Conservation (phyloP, 345 rosid genomes). For the Turritis glabra region DNA sequence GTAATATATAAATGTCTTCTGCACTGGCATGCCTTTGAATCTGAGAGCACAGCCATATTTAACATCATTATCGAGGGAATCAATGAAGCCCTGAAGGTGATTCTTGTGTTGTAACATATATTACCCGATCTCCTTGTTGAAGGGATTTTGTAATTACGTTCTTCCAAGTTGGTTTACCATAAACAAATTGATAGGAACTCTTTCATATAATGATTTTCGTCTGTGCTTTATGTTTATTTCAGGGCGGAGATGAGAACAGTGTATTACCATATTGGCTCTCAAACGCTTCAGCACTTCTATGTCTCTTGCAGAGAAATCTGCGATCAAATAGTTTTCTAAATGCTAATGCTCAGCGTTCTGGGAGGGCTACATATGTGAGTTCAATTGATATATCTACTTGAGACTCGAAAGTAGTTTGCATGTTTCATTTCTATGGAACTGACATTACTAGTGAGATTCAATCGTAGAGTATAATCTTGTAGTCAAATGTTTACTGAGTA, state of each 20-base stretch:
- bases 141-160: slow-evolving; percentile 11
- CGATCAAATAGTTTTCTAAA: slow-evolving; percentile 72
- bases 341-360: slow-evolving; percentile 60
- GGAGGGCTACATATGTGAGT: slow-evolving; percentile 76
- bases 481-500: neutral
- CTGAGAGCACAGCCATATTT: slow-evolving; percentile 87
- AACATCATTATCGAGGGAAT: slow-evolving; percentile 87
- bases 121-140: slow-evolving; percentile 17
- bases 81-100: slow-evolving; percentile 80
- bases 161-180: neutral
- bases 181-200: neutral
- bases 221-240: slow-evolving; percentile 37
- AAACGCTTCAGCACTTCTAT: slow-evolving; percentile 91
- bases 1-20: slow-evolving; percentile 84
- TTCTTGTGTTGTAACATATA: slow-evolving; percentile 1
- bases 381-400: slow-evolving; percentile 14
- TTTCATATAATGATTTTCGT: slow-evolving; percentile 3
- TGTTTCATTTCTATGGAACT: neutral
- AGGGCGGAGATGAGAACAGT: slow-evolving; percentile 72
- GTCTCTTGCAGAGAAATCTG: slow-evolving; percentile 89
- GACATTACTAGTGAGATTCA: slow-evolving; percentile 16
- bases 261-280: slow-evolving; percentile 93
- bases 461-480: slow-evolving; percentile 9
- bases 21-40: slow-evolving; percentile 95
- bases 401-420: slow-evolving; percentile 12